Evolutionary conservation across 2,329 filamentous ascomycete species (phyloP).

Genomic region (Grosmannia serpens): DNA sequence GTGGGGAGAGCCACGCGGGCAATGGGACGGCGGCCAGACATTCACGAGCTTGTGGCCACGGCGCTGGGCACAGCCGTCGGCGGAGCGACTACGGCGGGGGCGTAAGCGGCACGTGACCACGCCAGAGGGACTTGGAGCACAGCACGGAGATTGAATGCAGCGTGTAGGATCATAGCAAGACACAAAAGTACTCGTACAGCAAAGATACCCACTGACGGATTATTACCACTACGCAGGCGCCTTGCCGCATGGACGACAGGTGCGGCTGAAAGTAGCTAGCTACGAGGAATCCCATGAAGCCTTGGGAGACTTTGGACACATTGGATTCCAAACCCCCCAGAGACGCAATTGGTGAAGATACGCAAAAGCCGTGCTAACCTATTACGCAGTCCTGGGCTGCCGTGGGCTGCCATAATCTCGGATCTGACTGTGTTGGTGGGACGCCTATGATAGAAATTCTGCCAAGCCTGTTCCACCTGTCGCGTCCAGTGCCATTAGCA

Average conservation of each 20-base stretch:
- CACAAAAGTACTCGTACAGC: not conserved
- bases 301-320: too few relatives aligned
- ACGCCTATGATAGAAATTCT: not conserved
- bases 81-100: not conserved
- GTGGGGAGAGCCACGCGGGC: constrained; percentile 30
- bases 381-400: too few relatives aligned
- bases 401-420: not conserved
- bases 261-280: not conserved
- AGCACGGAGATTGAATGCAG: not conserved
- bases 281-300: too few relatives aligned
- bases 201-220: not conserved
- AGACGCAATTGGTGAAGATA: too few relatives aligned
- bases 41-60: constrained; percentile 26
- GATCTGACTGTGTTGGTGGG: not conserved
- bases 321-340: too few relatives aligned
- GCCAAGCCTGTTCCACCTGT: too few relatives aligned
- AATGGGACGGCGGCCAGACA: constrained; percentile 30
- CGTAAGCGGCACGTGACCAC: not conserved
- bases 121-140: too few relatives aligned
- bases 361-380: too few relatives aligned
- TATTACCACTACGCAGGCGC: not conserved
- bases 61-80: constrained; percentile 1
- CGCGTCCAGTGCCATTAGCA: not conserved
- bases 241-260: not conserved
- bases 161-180: not conserved